phyloP scores from a whole-genome alignment of 495 filamentous ascomycete genomes.

The Penicillium goetzii region DNA sequence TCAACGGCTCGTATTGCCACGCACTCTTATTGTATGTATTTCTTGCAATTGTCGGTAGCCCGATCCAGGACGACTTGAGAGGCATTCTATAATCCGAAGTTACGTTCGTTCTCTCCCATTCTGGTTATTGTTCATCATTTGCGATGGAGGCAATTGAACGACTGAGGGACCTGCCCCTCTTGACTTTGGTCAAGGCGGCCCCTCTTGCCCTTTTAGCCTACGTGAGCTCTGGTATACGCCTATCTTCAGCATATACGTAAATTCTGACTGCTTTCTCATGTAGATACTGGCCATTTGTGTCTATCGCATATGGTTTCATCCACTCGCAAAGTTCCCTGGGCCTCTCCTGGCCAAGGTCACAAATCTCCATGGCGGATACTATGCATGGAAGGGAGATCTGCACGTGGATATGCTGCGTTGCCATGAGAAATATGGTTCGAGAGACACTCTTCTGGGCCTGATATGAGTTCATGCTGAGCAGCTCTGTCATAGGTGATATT shows the following conservation, averaged over 20 bases:
- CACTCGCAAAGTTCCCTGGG: slow-evolving; percentile 36
- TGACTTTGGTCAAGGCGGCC: not conserved
- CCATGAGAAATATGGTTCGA: slow-evolving; percentile 59
- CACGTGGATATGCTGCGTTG: slow-evolving; percentile 62
- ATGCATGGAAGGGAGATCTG: slow-evolving; percentile 46
- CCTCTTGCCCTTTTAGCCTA: not conserved
- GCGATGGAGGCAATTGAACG: slow-evolving; percentile 1
- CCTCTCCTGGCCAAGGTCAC: slow-evolving; percentile 42
- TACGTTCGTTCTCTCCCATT: not conserved
- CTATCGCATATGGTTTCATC: slow-evolving; percentile 23
- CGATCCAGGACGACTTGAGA: too few species aligned
- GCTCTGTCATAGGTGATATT: slow-evolving; percentile 1
- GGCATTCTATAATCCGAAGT: too few species aligned
- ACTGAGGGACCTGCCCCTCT: not conserved
- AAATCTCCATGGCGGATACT: slow-evolving; percentile 57
- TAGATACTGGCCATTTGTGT: not conserved
- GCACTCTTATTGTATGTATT: too few species aligned
- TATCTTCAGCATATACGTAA: not conserved
- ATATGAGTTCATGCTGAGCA: not conserved
- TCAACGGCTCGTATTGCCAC: too few species aligned
- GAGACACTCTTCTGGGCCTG: slow-evolving; percentile 6
- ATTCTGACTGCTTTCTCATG: not conserved
- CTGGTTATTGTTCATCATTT: slow-evolving; percentile 1
- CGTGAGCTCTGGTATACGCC: not conserved
- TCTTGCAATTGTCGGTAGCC: too few species aligned